Percentiles rank a stretch among this genome's conserved stretches.
phyloP scores from a whole-genome alignment of 2,329 filamentous ascomycete genomes.

The Microdochium bolleyi region DNA sequence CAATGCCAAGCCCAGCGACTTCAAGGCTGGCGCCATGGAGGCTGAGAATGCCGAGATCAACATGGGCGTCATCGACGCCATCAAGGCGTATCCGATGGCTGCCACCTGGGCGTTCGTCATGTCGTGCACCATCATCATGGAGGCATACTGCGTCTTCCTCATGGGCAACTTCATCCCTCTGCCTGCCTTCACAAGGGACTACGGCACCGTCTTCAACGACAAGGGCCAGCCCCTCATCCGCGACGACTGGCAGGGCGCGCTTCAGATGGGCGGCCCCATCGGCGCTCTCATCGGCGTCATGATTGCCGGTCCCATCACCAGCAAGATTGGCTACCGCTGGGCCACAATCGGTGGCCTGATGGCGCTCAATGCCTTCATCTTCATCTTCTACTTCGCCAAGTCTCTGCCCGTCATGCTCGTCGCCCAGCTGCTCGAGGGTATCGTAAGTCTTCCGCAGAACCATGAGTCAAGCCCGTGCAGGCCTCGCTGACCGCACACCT shows the following conservation, averaged over 20 bases:
- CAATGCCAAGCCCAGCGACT: constrained; percentile 28
- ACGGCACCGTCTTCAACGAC: constrained; percentile 29
- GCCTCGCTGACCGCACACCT: too few relatives aligned
- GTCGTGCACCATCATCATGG: constrained; percentile 45
- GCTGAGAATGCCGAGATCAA: constrained; percentile 37
- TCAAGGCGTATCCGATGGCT: constrained; percentile 24
- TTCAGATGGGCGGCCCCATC: constrained; percentile 45
- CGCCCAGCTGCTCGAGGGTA: constrained; percentile 50
- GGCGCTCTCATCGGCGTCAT: constrained; percentile 54
- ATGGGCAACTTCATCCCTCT: constrained; percentile 51
- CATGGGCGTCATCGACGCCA: constrained; percentile 24
- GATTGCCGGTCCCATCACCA: constrained; percentile 51
- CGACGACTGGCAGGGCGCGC: constrained; percentile 49
- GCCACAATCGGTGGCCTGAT: constrained; percentile 48
- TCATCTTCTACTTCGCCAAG: constrained; percentile 38
- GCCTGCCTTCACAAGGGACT: constrained; percentile 32
- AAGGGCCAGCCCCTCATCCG: constrained; percentile 28
- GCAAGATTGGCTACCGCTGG: constrained; percentile 50
- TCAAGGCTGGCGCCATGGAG: constrained; percentile 45
- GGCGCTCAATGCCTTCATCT: constrained; percentile 50
- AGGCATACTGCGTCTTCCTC: constrained; percentile 55
- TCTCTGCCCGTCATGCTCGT: constrained; percentile 36
- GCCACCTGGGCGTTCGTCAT: constrained; percentile 29
- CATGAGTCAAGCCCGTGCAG: too few relatives aligned
- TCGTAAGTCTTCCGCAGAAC: constrained; percentile 15